Evolutionary conservation across 495 filamentous ascomycete species (phyloP).

Genomic region (Neurospora sp.): DNA sequence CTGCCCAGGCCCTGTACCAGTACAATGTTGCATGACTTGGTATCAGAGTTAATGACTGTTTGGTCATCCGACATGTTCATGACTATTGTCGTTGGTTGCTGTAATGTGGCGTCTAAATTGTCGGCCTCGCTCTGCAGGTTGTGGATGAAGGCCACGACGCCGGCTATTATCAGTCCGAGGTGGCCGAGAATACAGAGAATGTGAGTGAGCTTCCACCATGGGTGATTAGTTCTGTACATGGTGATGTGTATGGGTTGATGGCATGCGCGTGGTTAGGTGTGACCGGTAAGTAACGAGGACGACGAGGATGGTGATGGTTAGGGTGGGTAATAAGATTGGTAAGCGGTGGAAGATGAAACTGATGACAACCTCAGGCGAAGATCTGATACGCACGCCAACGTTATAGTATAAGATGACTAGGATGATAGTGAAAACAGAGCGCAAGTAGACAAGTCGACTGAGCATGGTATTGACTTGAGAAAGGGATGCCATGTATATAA

Average conservation of each 20-base stretch:
- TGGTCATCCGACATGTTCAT: background rate
- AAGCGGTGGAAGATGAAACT: background rate
- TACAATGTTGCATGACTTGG: background rate
- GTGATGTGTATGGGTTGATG: background rate
- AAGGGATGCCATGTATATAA: background rate
- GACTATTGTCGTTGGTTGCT: background rate
- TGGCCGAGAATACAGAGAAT: slow-evolving; percentile 17
- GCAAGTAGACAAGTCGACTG: background rate
- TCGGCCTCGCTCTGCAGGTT: slow-evolving; percentile 3
- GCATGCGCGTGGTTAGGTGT: background rate
- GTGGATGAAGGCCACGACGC: slow-evolving; percentile 12
- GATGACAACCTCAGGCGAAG: background rate
- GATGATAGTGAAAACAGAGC: background rate
- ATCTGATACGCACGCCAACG: background rate
- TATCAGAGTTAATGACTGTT: background rate
- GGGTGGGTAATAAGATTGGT: background rate
- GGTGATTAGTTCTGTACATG: slow-evolving; percentile 24
- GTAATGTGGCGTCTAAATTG: background rate
- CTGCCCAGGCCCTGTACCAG: background rate
- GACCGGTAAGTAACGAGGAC: background rate
- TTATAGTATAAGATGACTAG: background rate
- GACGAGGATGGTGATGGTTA: background rate
- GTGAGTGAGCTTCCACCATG: slow-evolving; percentile 20
- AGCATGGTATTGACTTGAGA: background rate
- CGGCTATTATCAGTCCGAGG: slow-evolving; percentile 13